phyloP scores from a whole-genome alignment of 2,329 filamentous ascomycete genomes.

The Nemania sp. region DNA sequence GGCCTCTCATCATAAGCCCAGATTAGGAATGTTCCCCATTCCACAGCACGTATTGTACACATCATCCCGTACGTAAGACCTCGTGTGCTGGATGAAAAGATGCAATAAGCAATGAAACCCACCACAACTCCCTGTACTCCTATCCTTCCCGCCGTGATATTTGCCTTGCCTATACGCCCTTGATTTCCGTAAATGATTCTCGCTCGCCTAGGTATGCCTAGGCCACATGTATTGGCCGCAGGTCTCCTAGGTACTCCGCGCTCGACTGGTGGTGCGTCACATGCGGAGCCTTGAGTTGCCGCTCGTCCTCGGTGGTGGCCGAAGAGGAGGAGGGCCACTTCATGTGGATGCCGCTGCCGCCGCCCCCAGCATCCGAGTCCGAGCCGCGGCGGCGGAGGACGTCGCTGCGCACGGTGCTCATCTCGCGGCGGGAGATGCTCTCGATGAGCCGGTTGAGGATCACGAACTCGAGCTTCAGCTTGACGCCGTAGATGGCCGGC shows the following conservation, averaged over 20 bases:
- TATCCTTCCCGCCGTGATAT: slow-evolving; percentile 22
- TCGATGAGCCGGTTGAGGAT: slow-evolving; percentile 52
- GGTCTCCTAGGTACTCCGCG: slow-evolving; percentile 29
- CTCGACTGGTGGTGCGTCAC: slow-evolving; percentile 34
- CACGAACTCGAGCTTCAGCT: slow-evolving; percentile 53
- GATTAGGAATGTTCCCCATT: slow-evolving; percentile 11
- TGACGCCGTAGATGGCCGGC: slow-evolving; percentile 52
- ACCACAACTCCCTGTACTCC: slow-evolving; percentile 28
- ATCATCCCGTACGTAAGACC: slow-evolving; percentile 1
- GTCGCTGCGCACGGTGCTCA: slow-evolving; percentile 33
- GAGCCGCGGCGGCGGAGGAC: slow-evolving; percentile 33
- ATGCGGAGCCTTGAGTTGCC: slow-evolving; percentile 33
- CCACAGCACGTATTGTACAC: slow-evolving; percentile 6
- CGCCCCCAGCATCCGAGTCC: slow-evolving; percentile 23
- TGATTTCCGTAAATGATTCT: slow-evolving; percentile 3
- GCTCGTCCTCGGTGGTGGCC: slow-evolving; percentile 26
- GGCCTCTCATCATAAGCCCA: slow-evolving; percentile 15
- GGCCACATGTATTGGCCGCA: slow-evolving; percentile 14
- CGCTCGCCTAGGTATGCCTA: background rate
- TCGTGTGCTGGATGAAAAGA: slow-evolving; percentile 1
- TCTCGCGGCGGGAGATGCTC: slow-evolving; percentile 38
- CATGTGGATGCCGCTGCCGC: slow-evolving; percentile 26
- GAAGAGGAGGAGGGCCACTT: slow-evolving; percentile 23
- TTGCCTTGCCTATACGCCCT: slow-evolving; percentile 15
- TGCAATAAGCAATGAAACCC: slow-evolving; percentile 7